Evolutionary conservation across 2,329 filamentous ascomycete species (phyloP), one percentile per base, ranked within the genome.

Genomic region (Fusarium tanahbumbuense): DNA sequence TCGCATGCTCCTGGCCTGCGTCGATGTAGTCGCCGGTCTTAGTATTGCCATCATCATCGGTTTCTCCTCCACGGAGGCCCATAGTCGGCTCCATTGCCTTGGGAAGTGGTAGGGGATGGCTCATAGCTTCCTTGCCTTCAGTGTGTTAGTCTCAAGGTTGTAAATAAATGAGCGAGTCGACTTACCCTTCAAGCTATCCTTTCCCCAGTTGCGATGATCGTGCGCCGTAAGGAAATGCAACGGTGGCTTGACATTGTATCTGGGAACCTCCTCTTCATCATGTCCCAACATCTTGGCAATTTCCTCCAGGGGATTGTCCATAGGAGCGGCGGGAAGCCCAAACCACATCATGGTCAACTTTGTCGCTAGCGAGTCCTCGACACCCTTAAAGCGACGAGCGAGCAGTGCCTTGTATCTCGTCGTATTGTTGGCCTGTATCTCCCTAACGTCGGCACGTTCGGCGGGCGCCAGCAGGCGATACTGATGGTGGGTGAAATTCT

Each of bases 331-430:
- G 0, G 83, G 82, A 8, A 85, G 70, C 1, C 84, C 84, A 62
- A 85, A 86, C 71, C 82, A 85, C 46, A 84, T 75, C 76, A 84
- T 79, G 0, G 83, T 76, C 60, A 86, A 60, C 70, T 84, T 85
- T n/a, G 80, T 78, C 5, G 77, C 76, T 18, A 84, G 59, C 2
- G 76, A 75, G 7, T 75, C 65, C 3, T 62, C 25, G 10, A 76
- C 63, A 8, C 61, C 73, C 12, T 73, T 73, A 61, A 83, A 82
- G 2, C 77, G 75, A 3, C 68, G 72, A 6, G 65, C 28, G 6
- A 83, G 67, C 18, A 82, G 69, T 0, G 61, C 32, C 6, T 69
- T 28, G 67, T 79, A 83, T 13, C 75, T 73, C 20, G 60, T 28
- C 1, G 77, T 70, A 58, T 80, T 78, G 13, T 68, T 58, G 20